Base-by-base conservation (phyloP, 495 filamentous ascomycete species). In the Penicillium taxi region DNA sequence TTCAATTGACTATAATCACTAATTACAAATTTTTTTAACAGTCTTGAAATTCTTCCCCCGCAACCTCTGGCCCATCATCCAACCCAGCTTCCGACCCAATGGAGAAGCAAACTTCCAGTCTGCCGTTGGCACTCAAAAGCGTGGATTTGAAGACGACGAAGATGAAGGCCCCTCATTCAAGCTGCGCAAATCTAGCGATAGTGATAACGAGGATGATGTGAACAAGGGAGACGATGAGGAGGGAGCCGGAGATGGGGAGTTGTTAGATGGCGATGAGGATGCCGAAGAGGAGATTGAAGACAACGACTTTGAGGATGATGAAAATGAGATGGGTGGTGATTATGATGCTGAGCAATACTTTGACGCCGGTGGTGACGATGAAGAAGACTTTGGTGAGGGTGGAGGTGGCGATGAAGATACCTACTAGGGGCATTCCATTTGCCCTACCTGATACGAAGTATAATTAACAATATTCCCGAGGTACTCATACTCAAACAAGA, bases 271-370 rank as follows among this genome's bases (percentile, higher is more conserved):
- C 4, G 70, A 74, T 13, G 70, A 74, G 20, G 70, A 68, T 7
- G 43, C 47, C 13, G 55, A 65, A 14, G 74, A 75, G 23, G 70
- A 73, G 36, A 66, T 74, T 31, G 63, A 67, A 29, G 73, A 75
- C 35, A 69, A 78, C 45, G 69, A 79, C 25, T 77, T 72, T 30
- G 63, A 68, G 28, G 70, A 71, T 9, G 69, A 75, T 36, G 73
- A 75, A 1, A 71, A 75, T 35, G 73, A 75, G 13, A 68, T 71
- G 66, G 73, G 66, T 7, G 73, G 69, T 0, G 73, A 75, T 41
- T 80, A 81, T 53, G 78, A 81, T 45, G 77, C 77, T 0, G 77
- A 81, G 42, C 67, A 77, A 32, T 80, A 80, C 61, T 81, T 80
- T 39, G 77, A 80, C 47, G 72, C 59, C 23, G 77, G 77, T 6